Conservation (phyloP, 345 rosid species). For the Populus pruinosa region DNA sequence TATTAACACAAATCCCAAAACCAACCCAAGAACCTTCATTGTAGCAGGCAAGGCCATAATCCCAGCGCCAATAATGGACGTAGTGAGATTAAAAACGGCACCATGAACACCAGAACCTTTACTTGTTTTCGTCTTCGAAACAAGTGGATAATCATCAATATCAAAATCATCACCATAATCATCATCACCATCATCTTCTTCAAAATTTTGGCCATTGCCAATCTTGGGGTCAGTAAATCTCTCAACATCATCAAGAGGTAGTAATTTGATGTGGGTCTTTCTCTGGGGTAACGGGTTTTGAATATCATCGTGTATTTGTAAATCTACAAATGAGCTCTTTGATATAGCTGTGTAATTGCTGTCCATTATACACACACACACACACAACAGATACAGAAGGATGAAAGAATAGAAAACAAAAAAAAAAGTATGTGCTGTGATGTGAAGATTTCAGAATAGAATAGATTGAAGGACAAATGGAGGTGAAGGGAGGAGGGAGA, state of each 20-base stretch:
- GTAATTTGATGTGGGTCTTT: constrained; percentile 37
- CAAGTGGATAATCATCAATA: constrained; percentile 34
- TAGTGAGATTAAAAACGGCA: constrained; percentile 89
- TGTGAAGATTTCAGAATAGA: constrained; percentile 1
- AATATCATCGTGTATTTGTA: constrained; percentile 41
- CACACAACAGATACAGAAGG: neutral
- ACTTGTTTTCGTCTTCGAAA: constrained; percentile 26
- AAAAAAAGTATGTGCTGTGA: neutral
- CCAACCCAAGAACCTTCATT: constrained; percentile 86
- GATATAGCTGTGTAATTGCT: constrained; percentile 61
- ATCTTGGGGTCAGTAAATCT: constrained; percentile 26
- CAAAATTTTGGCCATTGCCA: constrained; percentile 13
- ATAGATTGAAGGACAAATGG: neutral
- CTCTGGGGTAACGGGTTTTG: constrained; percentile 24
- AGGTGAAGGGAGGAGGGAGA: neutral
- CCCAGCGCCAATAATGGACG: constrained; percentile 90
- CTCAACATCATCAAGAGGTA: constrained; percentile 41
- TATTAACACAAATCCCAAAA: constrained; percentile 61
- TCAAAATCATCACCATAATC: constrained; percentile 34
- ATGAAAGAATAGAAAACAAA: neutral
- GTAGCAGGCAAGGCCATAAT: constrained; percentile 98
- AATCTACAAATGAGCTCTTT: constrained; percentile 53
- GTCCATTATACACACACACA: constrained; percentile 40
- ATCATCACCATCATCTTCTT: constrained; percentile 31
- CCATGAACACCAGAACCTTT: constrained; percentile 64